A percentile compares a stretch with the other conserved stretches of the same genome.
These are phyloP conservation scores for Xylaria intraflava DNA, from an alignment of 495 filamentous ascomycete species.

Conservation along the genomic window DNA sequence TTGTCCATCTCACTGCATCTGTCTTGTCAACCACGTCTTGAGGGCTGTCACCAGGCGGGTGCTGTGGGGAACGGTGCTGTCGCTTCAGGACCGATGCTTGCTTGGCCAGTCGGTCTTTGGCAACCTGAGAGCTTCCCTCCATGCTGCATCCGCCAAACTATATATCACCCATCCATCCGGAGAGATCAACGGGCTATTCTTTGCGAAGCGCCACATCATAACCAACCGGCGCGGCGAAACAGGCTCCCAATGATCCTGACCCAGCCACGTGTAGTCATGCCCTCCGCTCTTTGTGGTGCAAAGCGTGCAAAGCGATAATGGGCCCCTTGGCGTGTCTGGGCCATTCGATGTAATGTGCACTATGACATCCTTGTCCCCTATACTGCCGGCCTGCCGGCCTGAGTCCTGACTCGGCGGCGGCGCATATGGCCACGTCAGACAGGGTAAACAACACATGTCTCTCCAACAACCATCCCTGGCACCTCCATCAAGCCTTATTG, in stretches of 20 bases:
- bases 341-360: slow-evolving; percentile 1
- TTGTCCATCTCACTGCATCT: too few species aligned
- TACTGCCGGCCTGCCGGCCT: slow-evolving; percentile 8
- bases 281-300: background rate
- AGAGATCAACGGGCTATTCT: slow-evolving; percentile 1
- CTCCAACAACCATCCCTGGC: slow-evolving; percentile 9
- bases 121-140: background rate
- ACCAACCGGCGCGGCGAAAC: background rate
- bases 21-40: background rate
- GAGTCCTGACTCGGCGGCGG: slow-evolving; percentile 10
- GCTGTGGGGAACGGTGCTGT: background rate
- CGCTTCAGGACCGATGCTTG: background rate
- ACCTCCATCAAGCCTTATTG: slow-evolving; percentile 6
- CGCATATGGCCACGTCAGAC: slow-evolving; percentile 14
- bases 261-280: slow-evolving; percentile 10
- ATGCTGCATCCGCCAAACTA: slow-evolving; percentile 4
- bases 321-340: slow-evolving; percentile 4
- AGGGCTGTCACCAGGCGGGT: background rate
- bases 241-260: slow-evolving; percentile 4
- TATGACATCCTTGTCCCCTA: background rate
- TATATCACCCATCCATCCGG: background rate
- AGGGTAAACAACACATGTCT: slow-evolving; percentile 11
- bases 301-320: background rate
- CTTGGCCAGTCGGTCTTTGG: background rate
- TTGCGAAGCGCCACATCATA: background rate